Percentiles rank a stretch among this genome's conserved stretches.
These are phyloP conservation scores for Candida xyloterini DNA, from an alignment of 805 yeast species.

Conservation along the genomic window DNA sequence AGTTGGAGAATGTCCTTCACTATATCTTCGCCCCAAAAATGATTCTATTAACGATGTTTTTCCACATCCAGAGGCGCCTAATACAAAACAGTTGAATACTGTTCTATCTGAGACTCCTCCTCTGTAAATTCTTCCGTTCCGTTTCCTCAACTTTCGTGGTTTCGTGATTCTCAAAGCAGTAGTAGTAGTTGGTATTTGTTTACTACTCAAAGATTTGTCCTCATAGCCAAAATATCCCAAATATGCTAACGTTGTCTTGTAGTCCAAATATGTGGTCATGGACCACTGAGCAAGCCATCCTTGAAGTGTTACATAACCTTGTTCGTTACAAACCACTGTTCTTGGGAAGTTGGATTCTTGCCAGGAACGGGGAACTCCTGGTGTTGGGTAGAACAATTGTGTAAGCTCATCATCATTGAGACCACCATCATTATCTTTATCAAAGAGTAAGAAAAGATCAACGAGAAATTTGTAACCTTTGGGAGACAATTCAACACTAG, in stretches of 20 bases:
- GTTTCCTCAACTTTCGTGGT: constrained; percentile 65
- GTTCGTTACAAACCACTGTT: constrained; percentile 85
- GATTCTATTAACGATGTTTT: constrained; percentile 81
- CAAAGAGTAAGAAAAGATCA: constrained; percentile 82
- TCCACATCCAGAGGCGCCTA: constrained; percentile 87
- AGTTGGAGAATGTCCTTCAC: constrained; percentile 76
- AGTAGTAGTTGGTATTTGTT: constrained; percentile 20
- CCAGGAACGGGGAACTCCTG: constrained; percentile 91
- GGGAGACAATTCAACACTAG: constrained; percentile 91
- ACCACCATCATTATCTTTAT: constrained; percentile 96
- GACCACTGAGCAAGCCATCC: constrained; percentile 99
- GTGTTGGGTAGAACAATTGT: constrained; percentile 79
- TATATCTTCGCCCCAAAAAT: constrained; percentile 70
- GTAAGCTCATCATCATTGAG: constrained; percentile 68
- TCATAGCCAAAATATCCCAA: constrained; percentile 90
- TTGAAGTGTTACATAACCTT: constrained; percentile 86
- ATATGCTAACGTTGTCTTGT: constrained; percentile 80
- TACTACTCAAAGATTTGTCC: constrained; percentile 26
- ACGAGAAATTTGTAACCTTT: constrained; percentile 89
- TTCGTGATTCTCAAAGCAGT: constrained; percentile 75
- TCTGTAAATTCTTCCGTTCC: constrained; percentile 63
- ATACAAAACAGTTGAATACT: constrained; percentile 83
- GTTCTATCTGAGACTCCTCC: constrained; percentile 76
- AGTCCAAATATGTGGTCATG: constrained; percentile 87
- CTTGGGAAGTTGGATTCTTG: constrained; percentile 78